Percentiles rank a stretch among this genome's conserved stretches.
These are phyloP conservation scores for Eimeria brunetti DNA, from an alignment of 169 alveolate species.

Conservation along the genomic window DNA sequence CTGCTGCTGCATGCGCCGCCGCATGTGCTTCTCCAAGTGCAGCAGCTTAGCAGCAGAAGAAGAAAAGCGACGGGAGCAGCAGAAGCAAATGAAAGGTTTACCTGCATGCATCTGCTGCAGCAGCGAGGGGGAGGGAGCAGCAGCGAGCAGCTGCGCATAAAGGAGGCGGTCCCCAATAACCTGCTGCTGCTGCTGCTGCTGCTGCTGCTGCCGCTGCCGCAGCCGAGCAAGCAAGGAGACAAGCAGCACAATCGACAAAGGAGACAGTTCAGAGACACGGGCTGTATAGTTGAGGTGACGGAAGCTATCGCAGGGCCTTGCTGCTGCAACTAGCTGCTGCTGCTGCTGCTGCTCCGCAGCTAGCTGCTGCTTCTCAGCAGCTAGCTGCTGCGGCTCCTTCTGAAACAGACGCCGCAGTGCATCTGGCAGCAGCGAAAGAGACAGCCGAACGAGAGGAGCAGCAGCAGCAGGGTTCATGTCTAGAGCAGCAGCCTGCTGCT, in stretches of 20 bases:
- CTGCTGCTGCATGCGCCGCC: conserved; percentile 45
- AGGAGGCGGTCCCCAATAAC: conserved; percentile 12
- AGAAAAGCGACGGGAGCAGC: conserved; percentile 56
- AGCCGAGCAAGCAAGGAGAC: conserved; percentile 7
- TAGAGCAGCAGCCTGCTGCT: not conserved
- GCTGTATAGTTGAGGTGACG: conserved; percentile 9
- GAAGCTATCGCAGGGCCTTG: not conserved
- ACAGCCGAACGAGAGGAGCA: not conserved
- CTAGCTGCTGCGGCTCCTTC: conserved; percentile 11
- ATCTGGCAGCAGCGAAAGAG: conserved; percentile 8
- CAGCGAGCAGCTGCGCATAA: conserved; percentile 45
- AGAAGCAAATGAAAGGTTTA: conserved; percentile 34
- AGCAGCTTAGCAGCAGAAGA: conserved; percentile 15
- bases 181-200: conserved; percentile 63
- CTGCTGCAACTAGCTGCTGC: not conserved
- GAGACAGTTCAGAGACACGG: conserved; percentile 1
- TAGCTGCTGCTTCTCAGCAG: not conserved
- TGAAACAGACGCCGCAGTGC: conserved; percentile 5
- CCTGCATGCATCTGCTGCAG: conserved; percentile 62
- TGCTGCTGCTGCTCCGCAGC: conserved; percentile 20
- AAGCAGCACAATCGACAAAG: conserved; percentile 22
- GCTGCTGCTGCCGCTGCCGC: conserved; percentile 66
- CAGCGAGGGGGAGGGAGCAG: conserved; percentile 55
- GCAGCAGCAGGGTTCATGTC: not conserved
- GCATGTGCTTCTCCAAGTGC: conserved; percentile 51